A percentile compares a stretch with the other conserved stretches of the same genome.
These are phyloP conservation scores for Rhinocladiella similis DNA, from an alignment of 2,329 filamentous ascomycete species.

Conservation along the genomic window DNA sequence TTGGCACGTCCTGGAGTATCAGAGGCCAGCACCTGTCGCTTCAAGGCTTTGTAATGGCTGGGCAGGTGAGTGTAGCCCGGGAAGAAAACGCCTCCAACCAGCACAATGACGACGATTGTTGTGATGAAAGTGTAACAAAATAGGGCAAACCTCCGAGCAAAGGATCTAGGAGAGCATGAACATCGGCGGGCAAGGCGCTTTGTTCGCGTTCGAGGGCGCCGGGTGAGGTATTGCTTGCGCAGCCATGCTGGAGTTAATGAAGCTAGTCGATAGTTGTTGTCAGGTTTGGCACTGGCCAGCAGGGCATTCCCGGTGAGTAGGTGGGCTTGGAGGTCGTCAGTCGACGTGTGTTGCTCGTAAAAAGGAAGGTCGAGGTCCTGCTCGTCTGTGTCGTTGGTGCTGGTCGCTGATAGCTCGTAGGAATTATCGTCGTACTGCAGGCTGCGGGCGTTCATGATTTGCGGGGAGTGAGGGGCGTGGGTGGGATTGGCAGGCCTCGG, in stretches of 20 bases:
- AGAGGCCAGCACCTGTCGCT: conserved; percentile 34
- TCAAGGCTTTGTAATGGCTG: conserved; percentile 49
- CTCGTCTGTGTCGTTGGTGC: conserved; percentile 14
- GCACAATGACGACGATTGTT: conserved; percentile 36
- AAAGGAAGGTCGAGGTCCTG: conserved; percentile 8
- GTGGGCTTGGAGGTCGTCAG: conserved; percentile 17
- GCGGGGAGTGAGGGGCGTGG: conserved; percentile 3
- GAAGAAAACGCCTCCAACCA: conserved; percentile 50
- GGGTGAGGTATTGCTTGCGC: conserved; percentile 13
- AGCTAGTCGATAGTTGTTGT: conserved; percentile 7
- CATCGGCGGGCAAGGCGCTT: conserved; percentile 11
- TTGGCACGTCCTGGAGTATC: conserved; percentile 49
- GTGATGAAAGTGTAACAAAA: conserved; percentile 21
- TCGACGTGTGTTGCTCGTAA: conserved; percentile 8
- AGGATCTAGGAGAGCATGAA: conserved; percentile 14
- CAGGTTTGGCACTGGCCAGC: conserved; percentile 4
- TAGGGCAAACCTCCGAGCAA: conserved; percentile 24
- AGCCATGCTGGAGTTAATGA: conserved; percentile 21
- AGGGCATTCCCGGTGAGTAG: conserved; percentile 12
- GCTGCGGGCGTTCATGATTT: conserved; percentile 17
- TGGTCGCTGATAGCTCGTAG: conserved; percentile 23
- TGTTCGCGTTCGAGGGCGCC: conserved; percentile 8
- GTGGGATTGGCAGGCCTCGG: conserved; percentile 4
- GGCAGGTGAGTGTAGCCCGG: conserved; percentile 59
- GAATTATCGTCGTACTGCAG: conserved; percentile 8